Evolutionary conservation across 164 flowering plant species (phyloP).

Genomic region (Echeveria elegans): DNA sequence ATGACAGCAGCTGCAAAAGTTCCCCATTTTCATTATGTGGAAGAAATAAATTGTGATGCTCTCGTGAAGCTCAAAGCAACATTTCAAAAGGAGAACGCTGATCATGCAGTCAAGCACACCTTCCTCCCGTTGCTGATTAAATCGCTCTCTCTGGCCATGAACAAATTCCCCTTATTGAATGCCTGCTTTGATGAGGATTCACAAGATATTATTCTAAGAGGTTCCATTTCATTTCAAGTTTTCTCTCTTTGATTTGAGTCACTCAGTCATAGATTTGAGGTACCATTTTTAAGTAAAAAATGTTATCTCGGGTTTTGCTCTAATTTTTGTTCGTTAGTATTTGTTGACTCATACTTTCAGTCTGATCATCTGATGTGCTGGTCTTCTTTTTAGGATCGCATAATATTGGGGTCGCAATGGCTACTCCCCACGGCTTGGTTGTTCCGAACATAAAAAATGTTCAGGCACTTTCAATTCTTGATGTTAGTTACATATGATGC

Average conservation of each 20-base stretch:
- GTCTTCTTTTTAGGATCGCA: slow-evolving; percentile 49
- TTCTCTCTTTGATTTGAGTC: not conserved
- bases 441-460: slow-evolving; percentile 94
- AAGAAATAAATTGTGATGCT: slow-evolving; percentile 82
- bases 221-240: slow-evolving; percentile 24
- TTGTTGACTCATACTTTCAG: not conserved
- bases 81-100: slow-evolving; percentile 62
- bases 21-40: slow-evolving; percentile 94
- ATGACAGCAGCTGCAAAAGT: slow-evolving; percentile 90
- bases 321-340: no score
- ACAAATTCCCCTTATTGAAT: slow-evolving; percentile 69
- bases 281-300: not conserved
- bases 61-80: slow-evolving; percentile 60
- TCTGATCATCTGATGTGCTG: not conserved
- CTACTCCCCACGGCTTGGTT: slow-evolving; percentile 82
- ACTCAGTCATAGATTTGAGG: not conserved
- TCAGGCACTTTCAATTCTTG: slow-evolving; percentile 71
- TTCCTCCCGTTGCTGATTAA: slow-evolving; percentile 75
- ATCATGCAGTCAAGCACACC: slow-evolving; percentile 63
- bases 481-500: slow-evolving; percentile 41
- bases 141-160: slow-evolving; percentile 79
- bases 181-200: slow-evolving; percentile 74
- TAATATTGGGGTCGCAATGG: slow-evolving; percentile 94
- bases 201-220: slow-evolving; percentile 67
- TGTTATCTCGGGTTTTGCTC: not conserved